Evolutionary conservation across 2,329 filamentous ascomycete genomes (phyloP).

Genomic region (Sporothrix luriei): DNA sequence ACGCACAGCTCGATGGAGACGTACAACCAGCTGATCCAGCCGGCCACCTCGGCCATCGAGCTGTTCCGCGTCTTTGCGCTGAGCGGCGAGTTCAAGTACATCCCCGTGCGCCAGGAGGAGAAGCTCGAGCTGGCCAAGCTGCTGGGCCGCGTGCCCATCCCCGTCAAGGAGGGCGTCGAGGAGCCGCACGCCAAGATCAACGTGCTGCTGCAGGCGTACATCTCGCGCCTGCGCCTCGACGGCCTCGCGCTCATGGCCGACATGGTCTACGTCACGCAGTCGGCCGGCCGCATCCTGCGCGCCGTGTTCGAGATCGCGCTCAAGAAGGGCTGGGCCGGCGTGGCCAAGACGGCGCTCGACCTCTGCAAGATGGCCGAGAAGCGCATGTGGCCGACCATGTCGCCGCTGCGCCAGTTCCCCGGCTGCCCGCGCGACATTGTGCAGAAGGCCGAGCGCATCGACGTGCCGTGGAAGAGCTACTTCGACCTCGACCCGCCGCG

Average conservation of each 20-base stretch:
- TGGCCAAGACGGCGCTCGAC: constrained; percentile 88
- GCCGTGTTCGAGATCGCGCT: constrained; percentile 97
- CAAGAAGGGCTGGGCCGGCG: constrained; percentile 93
- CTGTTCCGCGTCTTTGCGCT: constrained; percentile 95
- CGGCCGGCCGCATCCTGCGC: constrained; percentile 90
- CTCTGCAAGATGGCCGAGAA: constrained; percentile 99
- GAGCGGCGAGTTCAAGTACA: constrained; percentile 98
- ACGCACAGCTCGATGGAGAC: constrained; percentile 94
- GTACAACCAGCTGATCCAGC: constrained; percentile 93
- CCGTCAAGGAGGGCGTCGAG: constrained; percentile 96
- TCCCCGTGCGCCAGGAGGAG: constrained; percentile 95
- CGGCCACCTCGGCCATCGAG: constrained; percentile 89
- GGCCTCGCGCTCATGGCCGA: constrained; percentile 96
- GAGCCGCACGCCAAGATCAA: constrained; percentile 98
- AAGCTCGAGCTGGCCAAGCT: constrained; percentile 95
- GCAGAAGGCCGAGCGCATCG: constrained; percentile 90
- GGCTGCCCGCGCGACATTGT: constrained; percentile 81
- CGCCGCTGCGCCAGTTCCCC: constrained; percentile 87
- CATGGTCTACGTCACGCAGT: constrained; percentile 98
- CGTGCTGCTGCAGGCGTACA: constrained; percentile 92
- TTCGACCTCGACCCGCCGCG: constrained; percentile 95
- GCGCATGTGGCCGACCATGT: constrained; percentile 99
- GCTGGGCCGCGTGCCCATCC: constrained; percentile 85
- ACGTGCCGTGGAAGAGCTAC: constrained; percentile 90
- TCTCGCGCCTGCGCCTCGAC: constrained; percentile 90